phyloP scores from a whole-genome alignment of 2,329 filamentous ascomycete genomes.

The Alternaria incomplexa region DNA sequence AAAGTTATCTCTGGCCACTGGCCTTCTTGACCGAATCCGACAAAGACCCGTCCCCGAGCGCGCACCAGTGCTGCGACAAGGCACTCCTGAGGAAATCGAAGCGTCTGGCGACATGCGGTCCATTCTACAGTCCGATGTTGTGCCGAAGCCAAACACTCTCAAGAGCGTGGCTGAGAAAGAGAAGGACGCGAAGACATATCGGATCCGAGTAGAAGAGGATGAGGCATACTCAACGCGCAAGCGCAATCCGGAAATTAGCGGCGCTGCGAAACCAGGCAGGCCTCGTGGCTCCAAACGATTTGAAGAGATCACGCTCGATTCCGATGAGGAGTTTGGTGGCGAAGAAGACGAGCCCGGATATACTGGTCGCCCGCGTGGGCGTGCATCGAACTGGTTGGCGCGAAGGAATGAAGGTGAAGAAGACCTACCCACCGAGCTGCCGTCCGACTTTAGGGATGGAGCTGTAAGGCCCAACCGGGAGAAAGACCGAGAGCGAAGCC shows the following conservation, averaged over 20 bases:
- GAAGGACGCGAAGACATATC: constrained; percentile 44
- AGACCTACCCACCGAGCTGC: constrained; percentile 53
- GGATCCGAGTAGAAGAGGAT: constrained; percentile 49
- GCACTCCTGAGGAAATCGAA: constrained; percentile 33
- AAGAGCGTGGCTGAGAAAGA: constrained; percentile 28
- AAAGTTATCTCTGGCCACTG: constrained; percentile 46
- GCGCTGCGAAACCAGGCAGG: constrained; percentile 29
- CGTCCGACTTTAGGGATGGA: constrained; percentile 50
- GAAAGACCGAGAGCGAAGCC: constrained; percentile 29
- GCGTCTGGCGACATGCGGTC: constrained; percentile 24
- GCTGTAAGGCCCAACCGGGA: constrained; percentile 36
- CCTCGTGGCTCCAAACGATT: constrained; percentile 39
- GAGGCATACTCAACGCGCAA: constrained; percentile 47
- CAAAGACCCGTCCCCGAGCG: constrained; percentile 40
- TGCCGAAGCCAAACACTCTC: constrained; percentile 23
- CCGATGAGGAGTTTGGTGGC: constrained; percentile 50
- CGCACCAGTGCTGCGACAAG: constrained; percentile 21
- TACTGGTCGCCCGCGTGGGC: constrained; percentile 24
- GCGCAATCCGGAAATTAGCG: constrained; percentile 31
- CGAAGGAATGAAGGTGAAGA: constrained; percentile 51
- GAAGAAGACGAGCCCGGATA: constrained; percentile 22
- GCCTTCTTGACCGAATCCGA: constrained; percentile 46
- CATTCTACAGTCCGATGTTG: constrained; percentile 48
- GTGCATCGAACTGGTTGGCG: constrained; percentile 51
- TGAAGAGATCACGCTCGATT: constrained; percentile 56